Conservation (phyloP, 192 early-diverging fungal species). For the Coemansia sp. region DNA sequence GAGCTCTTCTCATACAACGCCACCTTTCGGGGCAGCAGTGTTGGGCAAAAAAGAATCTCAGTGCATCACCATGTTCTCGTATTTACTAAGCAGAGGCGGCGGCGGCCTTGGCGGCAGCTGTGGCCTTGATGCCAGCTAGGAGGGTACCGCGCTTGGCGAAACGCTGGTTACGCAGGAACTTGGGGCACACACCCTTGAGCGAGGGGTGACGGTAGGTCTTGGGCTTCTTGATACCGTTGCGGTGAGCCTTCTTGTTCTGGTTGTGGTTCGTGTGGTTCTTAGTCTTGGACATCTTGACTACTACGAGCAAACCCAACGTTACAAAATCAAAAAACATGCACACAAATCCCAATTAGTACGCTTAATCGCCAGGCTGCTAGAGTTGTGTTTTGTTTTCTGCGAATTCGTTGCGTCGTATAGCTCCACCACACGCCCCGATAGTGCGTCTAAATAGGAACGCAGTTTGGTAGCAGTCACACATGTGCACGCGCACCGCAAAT, state of each 20-base stretch:
- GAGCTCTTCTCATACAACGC: background rate
- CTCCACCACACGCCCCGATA: background rate
- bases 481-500: background rate
- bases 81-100: conserved; percentile 8
- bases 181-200: conserved; percentile 88
- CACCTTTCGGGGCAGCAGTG: background rate
- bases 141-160: conserved; percentile 72
- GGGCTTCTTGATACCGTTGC: conserved; percentile 99
- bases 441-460: background rate
- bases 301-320: background rate
- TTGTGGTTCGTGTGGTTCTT: conserved; percentile 99
- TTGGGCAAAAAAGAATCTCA: background rate
- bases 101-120: conserved; percentile 33
- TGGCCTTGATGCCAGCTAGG: conserved; percentile 39
- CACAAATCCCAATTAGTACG: conserved; percentile 1
- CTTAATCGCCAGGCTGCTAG: background rate
- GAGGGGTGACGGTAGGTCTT: conserved; percentile 85
- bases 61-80: conserved; percentile 7
- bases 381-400: background rate
- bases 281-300: conserved; percentile 76
- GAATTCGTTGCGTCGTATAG: background rate
- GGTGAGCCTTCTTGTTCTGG: conserved; percentile 99
- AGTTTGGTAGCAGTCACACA: background rate
- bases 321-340: background rate
- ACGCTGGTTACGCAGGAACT: conserved; percentile 98